These are phyloP conservation scores for Przewalskia tangutica DNA, from an alignment of 257 asterid genomes.

Conservation along the genomic window DNA sequence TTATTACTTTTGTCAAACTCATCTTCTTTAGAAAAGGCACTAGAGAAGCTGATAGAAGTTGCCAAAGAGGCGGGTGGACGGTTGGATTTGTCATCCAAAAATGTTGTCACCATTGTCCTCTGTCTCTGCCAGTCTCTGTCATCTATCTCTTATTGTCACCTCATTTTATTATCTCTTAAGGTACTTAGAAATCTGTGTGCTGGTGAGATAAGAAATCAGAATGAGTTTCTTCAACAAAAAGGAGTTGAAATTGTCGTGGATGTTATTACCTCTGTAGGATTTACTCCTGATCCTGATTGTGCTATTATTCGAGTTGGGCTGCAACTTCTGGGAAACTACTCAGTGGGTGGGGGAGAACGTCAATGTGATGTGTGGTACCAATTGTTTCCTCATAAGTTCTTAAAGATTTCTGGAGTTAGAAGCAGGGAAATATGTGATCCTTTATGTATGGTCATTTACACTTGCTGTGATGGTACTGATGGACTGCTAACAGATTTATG, in stretches of 20 bases:
- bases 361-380: conserved; percentile 47
- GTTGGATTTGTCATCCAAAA: conserved; percentile 40
- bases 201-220: conserved; percentile 62
- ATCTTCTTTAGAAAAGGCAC: conserved; percentile 35
- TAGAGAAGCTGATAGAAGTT: conserved; percentile 36
- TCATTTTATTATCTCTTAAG: conserved; percentile 46
- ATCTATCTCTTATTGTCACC: conserved; percentile 22
- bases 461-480: conserved; percentile 38
- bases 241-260: conserved; percentile 40
- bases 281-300: conserved; percentile 28
- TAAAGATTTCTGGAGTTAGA: conserved; percentile 44
- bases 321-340: conserved; percentile 76
- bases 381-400: conserved; percentile 44
- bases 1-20: conserved; percentile 32
- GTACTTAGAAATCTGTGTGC: conserved; percentile 82
- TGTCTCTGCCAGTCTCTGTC: conserved; percentile 40
- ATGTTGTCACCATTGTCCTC: conserved; percentile 27
- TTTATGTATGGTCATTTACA: conserved; percentile 63
- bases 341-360: conserved; percentile 65
- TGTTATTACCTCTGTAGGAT: conserved; percentile 25
- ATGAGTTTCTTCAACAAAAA: conserved; percentile 46
- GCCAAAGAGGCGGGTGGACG: conserved; percentile 59
- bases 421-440: conserved; percentile 60
- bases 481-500: conserved; percentile 27
- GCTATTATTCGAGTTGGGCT: conserved; percentile 34